Percentiles rank a stretch among this genome's conserved stretches.
Evolutionary conservation across 1,139 yeast species (phyloP).

Genomic region (Yarrowia galli): DNA sequence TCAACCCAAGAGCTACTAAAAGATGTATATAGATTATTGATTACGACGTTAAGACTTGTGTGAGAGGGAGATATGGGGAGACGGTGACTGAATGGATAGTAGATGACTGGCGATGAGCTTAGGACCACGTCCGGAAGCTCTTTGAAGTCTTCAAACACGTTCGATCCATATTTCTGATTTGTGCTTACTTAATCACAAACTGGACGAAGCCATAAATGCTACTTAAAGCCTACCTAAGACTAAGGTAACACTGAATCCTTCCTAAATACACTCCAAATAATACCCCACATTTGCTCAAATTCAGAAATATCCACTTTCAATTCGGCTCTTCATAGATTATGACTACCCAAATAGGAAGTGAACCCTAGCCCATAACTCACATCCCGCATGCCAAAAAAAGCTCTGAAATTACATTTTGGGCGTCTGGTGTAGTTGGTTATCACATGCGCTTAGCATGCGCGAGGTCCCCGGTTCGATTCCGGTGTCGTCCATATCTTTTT

Average conservation of each 20-base stretch:
- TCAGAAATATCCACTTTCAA: neutral
- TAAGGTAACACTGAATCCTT: too few species aligned
- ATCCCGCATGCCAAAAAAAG: neutral
- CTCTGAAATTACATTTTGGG: neutral
- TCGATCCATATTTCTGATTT: too few species aligned
- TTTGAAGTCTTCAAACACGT: too few species aligned
- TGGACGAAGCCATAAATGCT: too few species aligned
- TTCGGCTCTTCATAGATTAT: neutral
- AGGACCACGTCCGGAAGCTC: too few species aligned
- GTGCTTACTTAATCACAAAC: too few species aligned
- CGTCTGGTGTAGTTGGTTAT: conserved; percentile 37
- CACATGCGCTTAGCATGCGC: conserved; percentile 11
- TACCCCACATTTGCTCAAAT: neutral
- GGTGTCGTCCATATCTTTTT: neutral
- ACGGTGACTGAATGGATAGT: too few species aligned
- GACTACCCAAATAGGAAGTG: neutral
- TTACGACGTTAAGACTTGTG: neutral
- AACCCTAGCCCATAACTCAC: neutral
- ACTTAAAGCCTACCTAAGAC: too few species aligned
- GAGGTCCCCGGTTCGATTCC: conserved; percentile 8
- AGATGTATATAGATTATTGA: conserved; percentile 15
- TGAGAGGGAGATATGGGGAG: too few species aligned
- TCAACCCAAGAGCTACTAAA: too few species aligned
- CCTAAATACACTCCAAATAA: too few species aligned
- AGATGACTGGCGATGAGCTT: too few species aligned